Percentiles rank a stretch among this genome's conserved stretches.
These are phyloP conservation scores for Penicillium sp. DNA, from an alignment of 2,329 filamentous ascomycete genomes.

Conservation along the genomic window DNA sequence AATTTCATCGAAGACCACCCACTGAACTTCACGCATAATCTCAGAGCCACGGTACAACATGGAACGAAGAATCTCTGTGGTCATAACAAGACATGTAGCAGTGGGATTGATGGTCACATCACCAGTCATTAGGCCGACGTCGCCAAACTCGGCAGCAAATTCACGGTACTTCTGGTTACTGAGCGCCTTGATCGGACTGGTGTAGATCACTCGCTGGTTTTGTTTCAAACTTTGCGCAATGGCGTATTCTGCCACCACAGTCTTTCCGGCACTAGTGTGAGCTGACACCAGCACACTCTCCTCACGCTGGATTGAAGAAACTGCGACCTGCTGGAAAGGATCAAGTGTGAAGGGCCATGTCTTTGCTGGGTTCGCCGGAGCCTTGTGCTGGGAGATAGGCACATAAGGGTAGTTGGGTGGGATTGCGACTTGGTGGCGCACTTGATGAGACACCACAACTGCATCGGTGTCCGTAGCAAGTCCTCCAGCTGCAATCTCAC, in stretches of 20 bases:
- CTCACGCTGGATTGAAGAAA: constrained; percentile 90
- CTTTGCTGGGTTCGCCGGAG: constrained; percentile 81
- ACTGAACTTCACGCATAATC: constrained; percentile 98
- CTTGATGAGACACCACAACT: constrained; percentile 90
- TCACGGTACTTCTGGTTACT: constrained; percentile 99
- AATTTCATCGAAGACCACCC: constrained; percentile 98
- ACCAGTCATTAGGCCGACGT: constrained; percentile 96
- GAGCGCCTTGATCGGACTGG: constrained; percentile 96
- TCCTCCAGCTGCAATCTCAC: constrained; percentile 80
- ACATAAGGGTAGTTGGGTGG: constrained; percentile 93
- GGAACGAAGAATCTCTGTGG: constrained; percentile 95
- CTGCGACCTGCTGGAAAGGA: constrained; percentile 93
- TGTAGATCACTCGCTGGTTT: constrained; percentile 98
- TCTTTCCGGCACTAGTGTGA: constrained; percentile 97
- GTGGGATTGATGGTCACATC: constrained; percentile 99
- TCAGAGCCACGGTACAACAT: constrained; percentile 98
- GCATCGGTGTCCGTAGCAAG: constrained; percentile 59
- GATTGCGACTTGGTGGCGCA: constrained; percentile 94
- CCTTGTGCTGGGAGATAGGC: constrained; percentile 89
- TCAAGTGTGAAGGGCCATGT: constrained; percentile 88
- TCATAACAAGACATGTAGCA: constrained; percentile 97
- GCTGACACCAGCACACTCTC: constrained; percentile 97
- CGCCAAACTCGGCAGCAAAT: constrained; percentile 91
- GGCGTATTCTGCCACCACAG: constrained; percentile 95
- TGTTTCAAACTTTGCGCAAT: constrained; percentile 96